Evolutionary conservation across 257 asterid species (phyloP).

Genomic region (Nicotiana knightiana): DNA sequence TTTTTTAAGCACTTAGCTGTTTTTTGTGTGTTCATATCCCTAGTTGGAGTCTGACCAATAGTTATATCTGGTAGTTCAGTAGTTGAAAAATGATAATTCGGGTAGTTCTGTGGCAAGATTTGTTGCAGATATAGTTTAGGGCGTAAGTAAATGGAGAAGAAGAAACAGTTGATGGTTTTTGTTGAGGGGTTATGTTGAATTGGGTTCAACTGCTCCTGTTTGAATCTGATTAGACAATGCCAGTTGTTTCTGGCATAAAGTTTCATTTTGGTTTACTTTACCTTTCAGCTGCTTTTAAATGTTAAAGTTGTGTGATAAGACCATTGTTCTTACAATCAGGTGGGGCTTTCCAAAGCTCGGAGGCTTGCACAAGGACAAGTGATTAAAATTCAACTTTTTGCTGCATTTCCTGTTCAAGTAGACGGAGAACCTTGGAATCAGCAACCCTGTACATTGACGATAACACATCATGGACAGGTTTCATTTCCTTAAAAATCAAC

Average conservation of each 20-base stretch:
- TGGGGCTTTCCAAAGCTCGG: slow-evolving; percentile 90
- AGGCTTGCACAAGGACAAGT: slow-evolving; percentile 95
- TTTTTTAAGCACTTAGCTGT: background rate
- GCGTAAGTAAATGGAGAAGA: background rate
- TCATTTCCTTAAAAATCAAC: background rate
- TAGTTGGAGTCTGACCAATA: background rate
- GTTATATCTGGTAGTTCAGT: background rate
- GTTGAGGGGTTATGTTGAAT: background rate
- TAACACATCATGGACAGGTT: slow-evolving; percentile 96
- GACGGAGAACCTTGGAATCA: slow-evolving; percentile 99
- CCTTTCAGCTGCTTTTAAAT: background rate
- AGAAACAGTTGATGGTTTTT: background rate
- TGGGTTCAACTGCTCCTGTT: background rate
- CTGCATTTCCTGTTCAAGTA: slow-evolving; percentile 86
- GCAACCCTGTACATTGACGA: slow-evolving; percentile 73
- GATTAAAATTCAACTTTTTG: slow-evolving; percentile 82
- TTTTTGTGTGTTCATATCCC: background rate
- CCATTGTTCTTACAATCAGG: slow-evolving; percentile 36
- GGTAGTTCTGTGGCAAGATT: background rate
- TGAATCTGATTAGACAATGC: background rate
- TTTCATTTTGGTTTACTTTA: background rate
- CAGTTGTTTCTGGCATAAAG: background rate
- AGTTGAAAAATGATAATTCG: background rate
- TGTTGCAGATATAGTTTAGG: slow-evolving; percentile 3
- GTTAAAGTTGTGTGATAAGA: background rate